Base-by-base conservation (phyloP, 2,329 filamentous ascomycete genomes). In the Cladosporium sp. region DNA sequence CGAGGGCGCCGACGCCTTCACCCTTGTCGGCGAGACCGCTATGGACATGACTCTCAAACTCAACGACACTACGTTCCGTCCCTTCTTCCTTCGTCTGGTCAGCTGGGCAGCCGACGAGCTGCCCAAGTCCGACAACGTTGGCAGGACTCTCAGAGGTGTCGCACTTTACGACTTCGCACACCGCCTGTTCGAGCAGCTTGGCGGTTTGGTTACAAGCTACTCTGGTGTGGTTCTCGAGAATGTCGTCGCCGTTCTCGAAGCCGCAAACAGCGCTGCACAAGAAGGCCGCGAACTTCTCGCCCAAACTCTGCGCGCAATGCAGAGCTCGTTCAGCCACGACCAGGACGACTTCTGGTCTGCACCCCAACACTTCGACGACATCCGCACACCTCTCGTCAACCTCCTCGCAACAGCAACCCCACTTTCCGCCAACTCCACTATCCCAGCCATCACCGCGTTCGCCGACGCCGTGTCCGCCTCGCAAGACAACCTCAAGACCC, bases 1-100 rank as follows among this genome's bases (percentile, higher is more conserved):
- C 5, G 74, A 79, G 19, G 78, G 80, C 42, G 78, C 91, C 12
- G 90, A 96, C 70, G 76, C 65, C 1, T 67, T 65, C 38, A 61
- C 61, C 6, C 60, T 69, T 8, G 67, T 90, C 64, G 88, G 90
- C 70, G 83, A 88, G 9, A 85, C 88, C 12, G 84, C 87, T 0
- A 83, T 99, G 60, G 89, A 91, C 74, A 94, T 97, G 86, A 89
- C 96, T 56, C 91, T 96, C 79, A 97, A 97, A 79, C 84, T 99
- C 62, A 97, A 97, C 75, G 94, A 99, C 71, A 87, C 89, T 0
- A 86, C 89, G 0, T 99, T 99, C 84, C 84, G 92, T 12, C 95
- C 94, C 0, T 86, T 99, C 63, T 99, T 97, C 77, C 82, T 86
- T 15, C 85, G 88, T 64, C 78, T 97, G n/a, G 81, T 95, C 47